Percentiles rank a stretch among this genome's conserved stretches.
Conservation (phyloP, 2,329 filamentous ascomycete genomes). For the Penicillium psychrosexuale region DNA sequence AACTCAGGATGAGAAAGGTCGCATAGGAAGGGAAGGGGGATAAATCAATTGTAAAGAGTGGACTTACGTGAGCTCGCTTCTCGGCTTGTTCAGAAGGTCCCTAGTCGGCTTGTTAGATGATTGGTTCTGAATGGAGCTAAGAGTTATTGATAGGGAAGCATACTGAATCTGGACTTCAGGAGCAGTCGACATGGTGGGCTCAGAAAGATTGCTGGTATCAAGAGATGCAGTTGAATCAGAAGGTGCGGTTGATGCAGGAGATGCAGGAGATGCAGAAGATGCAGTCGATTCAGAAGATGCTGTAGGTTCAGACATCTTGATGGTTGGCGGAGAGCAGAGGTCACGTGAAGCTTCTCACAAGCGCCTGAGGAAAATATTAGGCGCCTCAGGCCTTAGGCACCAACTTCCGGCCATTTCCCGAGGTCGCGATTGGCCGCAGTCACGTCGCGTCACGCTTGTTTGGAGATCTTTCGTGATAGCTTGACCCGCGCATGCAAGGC, state of each 20-base stretch:
- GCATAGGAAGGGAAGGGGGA: slow-evolving; percentile 1
- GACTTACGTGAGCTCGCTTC: slow-evolving; percentile 84
- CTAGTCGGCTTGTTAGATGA: slow-evolving; percentile 47
- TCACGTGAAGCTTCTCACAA: slow-evolving; percentile 14
- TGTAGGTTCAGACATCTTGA: too few relatives aligned
- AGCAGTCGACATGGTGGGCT: slow-evolving; percentile 52
- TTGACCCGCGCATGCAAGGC: slow-evolving; percentile 35
- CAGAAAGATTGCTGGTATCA: slow-evolving; percentile 25
- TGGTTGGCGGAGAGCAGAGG: slow-evolving; percentile 7
- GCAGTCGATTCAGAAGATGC: too few relatives aligned
- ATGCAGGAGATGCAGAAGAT: too few relatives aligned
- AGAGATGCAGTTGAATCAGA: neutral
- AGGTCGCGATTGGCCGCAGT: slow-evolving; percentile 36
- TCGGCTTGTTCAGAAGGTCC: slow-evolving; percentile 84
- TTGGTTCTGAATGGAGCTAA: slow-evolving; percentile 6
- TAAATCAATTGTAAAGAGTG: neutral
- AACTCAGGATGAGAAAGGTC: neutral
- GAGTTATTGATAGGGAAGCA: slow-evolving; percentile 31
- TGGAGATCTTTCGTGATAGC: slow-evolving; percentile 31
- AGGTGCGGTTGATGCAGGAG: too few relatives aligned
- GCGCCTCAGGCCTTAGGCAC: slow-evolving; percentile 2
- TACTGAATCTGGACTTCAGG: slow-evolving; percentile 69
- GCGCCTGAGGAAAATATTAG: neutral
- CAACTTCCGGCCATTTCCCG: slow-evolving; percentile 8
- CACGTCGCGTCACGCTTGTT: slow-evolving; percentile 42